Percentiles rank a stretch among this genome's conserved stretches.
phyloP scores from a whole-genome alignment of 1,284 basidiomycete species.

The Sporisorium scitamineum region DNA sequence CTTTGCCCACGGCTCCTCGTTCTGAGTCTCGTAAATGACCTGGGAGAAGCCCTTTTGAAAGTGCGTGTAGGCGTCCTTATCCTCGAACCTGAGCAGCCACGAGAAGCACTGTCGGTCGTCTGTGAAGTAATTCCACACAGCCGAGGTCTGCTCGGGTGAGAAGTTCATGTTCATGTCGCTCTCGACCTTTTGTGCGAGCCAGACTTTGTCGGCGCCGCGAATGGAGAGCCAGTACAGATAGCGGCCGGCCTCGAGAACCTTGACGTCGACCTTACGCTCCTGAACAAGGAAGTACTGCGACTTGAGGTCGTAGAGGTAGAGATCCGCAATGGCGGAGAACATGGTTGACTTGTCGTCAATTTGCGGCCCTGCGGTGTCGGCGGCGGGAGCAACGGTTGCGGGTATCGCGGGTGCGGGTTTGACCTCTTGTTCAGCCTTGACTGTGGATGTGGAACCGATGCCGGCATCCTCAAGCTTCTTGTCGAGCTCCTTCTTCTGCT shows the following conservation, averaged over 20 bases:
- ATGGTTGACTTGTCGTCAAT: constrained; percentile 31
- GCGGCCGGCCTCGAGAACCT: constrained; percentile 75
- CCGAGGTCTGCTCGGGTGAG: constrained; percentile 72
- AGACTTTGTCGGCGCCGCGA: constrained; percentile 71
- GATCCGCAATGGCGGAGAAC: constrained; percentile 70
- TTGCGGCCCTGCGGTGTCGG: constrained; percentile 34
- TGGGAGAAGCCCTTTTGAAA: constrained; percentile 80
- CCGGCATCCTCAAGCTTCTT: constrained; percentile 39
- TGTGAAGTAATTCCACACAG: constrained; percentile 83
- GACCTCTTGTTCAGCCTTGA: constrained; percentile 7
- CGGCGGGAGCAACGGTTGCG: constrained; percentile 34
- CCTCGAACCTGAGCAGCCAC: constrained; percentile 83
- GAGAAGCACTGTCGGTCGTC: constrained; percentile 76
- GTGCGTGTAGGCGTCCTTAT: constrained; percentile 74
- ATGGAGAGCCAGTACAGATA: constrained; percentile 75
- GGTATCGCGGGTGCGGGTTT: constrained; percentile 10
- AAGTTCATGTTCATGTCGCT: constrained; percentile 69
- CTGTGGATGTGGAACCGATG: constrained; percentile 16
- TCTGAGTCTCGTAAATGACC: constrained; percentile 84
- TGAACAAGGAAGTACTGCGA: constrained; percentile 80
- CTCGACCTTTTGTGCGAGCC: constrained; percentile 80
- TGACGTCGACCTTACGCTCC: constrained; percentile 77
- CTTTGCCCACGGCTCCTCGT: constrained; percentile 82
- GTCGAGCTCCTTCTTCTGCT: constrained; percentile 26
- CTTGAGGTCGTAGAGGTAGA: constrained; percentile 80